These are phyloP conservation scores for Dothideomycetes sp. DNA, from an alignment of 2,329 filamentous ascomycete genomes.

Conservation along the genomic window DNA sequence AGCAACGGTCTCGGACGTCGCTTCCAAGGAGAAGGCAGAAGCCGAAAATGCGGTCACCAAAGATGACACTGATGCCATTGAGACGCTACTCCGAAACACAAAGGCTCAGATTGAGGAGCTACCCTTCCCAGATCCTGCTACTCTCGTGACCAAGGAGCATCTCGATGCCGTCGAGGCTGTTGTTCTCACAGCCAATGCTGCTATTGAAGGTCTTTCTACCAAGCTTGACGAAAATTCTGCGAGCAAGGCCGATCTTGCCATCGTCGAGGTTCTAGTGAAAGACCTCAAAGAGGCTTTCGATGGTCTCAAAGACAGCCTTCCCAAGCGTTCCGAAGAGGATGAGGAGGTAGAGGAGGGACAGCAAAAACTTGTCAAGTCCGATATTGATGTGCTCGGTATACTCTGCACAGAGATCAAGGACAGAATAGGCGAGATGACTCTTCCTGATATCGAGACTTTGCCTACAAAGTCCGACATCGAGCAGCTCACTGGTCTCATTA, in stretches of 20 bases:
- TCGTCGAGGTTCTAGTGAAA: conserved; percentile 66
- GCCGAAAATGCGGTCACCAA: conserved; percentile 51
- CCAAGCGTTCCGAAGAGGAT: conserved; percentile 30
- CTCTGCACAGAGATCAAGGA: conserved; percentile 78
- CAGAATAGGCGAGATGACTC: conserved; percentile 60
- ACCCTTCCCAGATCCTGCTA: conserved; percentile 52
- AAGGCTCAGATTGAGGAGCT: conserved; percentile 82
- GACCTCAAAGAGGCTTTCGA: conserved; percentile 68
- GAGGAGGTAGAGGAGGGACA: conserved; percentile 35
- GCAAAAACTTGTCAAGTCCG: conserved; percentile 58
- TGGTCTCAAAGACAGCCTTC: conserved; percentile 40
- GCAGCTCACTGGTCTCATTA: conserved; percentile 43
- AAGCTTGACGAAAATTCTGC: conserved; percentile 58
- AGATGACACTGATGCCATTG: conserved; percentile 83
- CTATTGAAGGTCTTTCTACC: conserved; percentile 53
- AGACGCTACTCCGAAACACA: conserved; percentile 79
- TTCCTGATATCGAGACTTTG: conserved; percentile 59
- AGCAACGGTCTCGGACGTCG: conserved; percentile 43
- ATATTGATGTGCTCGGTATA: conserved; percentile 68
- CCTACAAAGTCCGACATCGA: conserved; percentile 68
- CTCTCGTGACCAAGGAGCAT: conserved; percentile 52
- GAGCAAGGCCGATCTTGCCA: conserved; percentile 66
- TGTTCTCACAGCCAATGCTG: conserved; percentile 64
- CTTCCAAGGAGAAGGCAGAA: conserved; percentile 28
- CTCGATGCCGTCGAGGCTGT: conserved; percentile 54